These are phyloP conservation scores for Chimonanthus praecox DNA, from an alignment of 164 flowering plant species.

Conservation along the genomic window DNA sequence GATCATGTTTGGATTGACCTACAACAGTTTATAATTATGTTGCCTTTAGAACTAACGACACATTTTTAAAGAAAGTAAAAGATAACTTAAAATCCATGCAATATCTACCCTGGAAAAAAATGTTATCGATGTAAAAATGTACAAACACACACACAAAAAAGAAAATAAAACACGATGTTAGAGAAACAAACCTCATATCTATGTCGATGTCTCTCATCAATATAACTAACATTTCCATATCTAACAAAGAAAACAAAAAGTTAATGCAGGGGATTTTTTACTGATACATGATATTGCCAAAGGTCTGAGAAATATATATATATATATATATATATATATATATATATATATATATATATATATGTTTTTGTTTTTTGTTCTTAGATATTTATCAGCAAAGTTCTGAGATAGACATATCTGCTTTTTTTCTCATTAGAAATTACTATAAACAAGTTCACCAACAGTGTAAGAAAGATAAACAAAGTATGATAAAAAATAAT, in stretches of 20 bases:
- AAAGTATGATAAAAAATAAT: neutral
- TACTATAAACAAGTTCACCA: neutral
- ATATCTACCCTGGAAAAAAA: neutral
- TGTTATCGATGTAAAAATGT: neutral
- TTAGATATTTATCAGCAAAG: too few species aligned
- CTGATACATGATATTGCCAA: neutral
- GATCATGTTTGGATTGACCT: conserved; percentile 89
- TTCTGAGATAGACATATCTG: too few species aligned
- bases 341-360: too few species aligned
- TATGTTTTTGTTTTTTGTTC: too few species aligned
- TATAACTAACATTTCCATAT: conserved; percentile 63
- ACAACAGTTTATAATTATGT: conserved; percentile 6
- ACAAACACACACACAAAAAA: neutral
- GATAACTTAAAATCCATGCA: neutral
- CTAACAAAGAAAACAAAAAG: conserved; percentile 24
- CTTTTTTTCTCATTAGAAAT: neutral
- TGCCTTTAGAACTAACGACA: neutral
- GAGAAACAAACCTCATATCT: conserved; percentile 72
- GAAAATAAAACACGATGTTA: neutral
- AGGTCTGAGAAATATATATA: neutral
- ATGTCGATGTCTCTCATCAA: conserved; percentile 96
- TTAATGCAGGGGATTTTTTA: neutral
- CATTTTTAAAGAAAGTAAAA: neutral
- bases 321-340: too few species aligned
- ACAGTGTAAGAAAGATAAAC: neutral